Conservation (phyloP, 2,329 filamentous ascomycete genomes). For the Leptosphaerulina australis region DNA sequence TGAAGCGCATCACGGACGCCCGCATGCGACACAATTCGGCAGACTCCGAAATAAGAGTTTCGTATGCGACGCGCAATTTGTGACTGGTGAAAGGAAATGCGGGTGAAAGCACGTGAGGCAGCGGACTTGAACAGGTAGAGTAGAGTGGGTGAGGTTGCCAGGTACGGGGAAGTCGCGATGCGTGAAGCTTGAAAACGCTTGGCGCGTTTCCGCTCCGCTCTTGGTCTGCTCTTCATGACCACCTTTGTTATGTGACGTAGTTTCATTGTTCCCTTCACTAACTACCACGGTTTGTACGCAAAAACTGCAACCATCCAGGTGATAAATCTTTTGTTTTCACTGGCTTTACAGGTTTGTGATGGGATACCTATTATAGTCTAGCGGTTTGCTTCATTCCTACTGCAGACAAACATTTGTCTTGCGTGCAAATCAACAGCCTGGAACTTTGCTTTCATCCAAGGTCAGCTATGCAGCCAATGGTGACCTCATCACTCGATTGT, state of each 20-base stretch:
- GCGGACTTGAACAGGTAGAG: not conserved
- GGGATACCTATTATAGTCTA: slow-evolving; percentile 11
- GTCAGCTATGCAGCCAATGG: slow-evolving; percentile 1
- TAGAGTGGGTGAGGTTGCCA: not conserved
- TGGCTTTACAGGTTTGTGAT: slow-evolving; percentile 7
- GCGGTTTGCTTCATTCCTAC: slow-evolving; percentile 32
- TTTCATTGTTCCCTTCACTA: slow-evolving; percentile 15
- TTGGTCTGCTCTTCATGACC: not conserved
- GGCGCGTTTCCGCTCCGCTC: slow-evolving; percentile 20
- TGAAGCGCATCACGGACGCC: slow-evolving; percentile 38
- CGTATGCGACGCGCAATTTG: not conserved
- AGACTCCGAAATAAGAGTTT: not conserved
- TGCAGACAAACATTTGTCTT: slow-evolving; percentile 19
- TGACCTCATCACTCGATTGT: slow-evolving; percentile 14
- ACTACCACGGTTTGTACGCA: slow-evolving; percentile 9
- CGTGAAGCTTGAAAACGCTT: slow-evolving; percentile 23
- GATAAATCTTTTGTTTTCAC: not conserved
- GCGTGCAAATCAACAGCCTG: slow-evolving; percentile 1
- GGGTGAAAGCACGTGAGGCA: slow-evolving; percentile 3
- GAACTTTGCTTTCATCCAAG: not conserved
- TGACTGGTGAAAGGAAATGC: not conserved
- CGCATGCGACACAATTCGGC: slow-evolving; percentile 29
- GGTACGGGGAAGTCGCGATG: slow-evolving; percentile 34
- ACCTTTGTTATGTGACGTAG: slow-evolving; percentile 1
- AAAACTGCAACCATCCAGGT: slow-evolving; percentile 19